Evolutionary conservation across 306 rosid genomes (phyloP), one percentile per base, ranked within the genome.

Genomic region (Begonia fuchsioides): DNA sequence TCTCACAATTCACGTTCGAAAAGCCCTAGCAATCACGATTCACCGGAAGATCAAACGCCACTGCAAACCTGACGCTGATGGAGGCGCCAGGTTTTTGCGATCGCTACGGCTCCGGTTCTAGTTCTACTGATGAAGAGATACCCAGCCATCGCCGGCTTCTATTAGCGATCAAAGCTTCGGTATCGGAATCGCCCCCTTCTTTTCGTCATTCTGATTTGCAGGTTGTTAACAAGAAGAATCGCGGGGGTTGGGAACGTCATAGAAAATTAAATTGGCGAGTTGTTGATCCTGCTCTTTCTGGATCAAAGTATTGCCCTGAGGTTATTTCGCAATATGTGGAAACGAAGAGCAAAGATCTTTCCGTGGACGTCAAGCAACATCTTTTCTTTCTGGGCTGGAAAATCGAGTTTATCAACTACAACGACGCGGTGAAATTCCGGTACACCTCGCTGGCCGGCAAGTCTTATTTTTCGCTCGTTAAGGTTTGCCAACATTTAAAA

Each of bases 241-340:
- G n/a, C 45, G 12, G 10, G 3, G 12, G 45, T n/a, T 2, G 45
- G 12, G 12, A 41, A 13, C 45, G 45, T 41, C 12, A 6, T 5
- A 41, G 45, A 41, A 41, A 11, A n/a, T 11, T 11, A 41, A 10
- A 10, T 41, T 41, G 45, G 45, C 45, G 14, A 41, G n/a, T 11
- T n/a, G 50, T 44, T 44, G 32, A 39, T 19, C 19, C 53, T 13
- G 44, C 14, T 54, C 43, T 50, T 50, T 50, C 54, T 2, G 54
- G 54, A 6, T 16, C 54, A 2, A 50, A 18, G 8, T 11, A 18
- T 19, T 18, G 12, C 15, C 39, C 54, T 2, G 39, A 50, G 9
- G 9, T 20, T 20, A 19, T 50, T 13, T 6, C 40, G 8, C 54
- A 20, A 7, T 50, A 50, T 20, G n/a, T 7, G 3, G 49, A 45